Percentiles rank a stretch among this genome's conserved stretches.
Conservation (phyloP, 116 monocot species). For the Posidonia oceanica region DNA sequence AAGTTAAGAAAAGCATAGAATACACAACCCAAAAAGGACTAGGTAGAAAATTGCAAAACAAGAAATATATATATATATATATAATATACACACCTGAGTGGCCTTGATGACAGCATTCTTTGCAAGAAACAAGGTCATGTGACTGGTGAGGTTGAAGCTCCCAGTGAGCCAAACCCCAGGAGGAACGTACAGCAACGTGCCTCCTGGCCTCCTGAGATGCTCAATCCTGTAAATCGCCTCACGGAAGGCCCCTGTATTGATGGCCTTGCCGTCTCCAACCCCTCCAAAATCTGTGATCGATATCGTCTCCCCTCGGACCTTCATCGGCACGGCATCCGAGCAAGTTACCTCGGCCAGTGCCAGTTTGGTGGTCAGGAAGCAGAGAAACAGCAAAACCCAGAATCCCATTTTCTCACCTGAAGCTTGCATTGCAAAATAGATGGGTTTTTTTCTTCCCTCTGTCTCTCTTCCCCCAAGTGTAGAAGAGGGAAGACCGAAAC, state of each 20-base stretch:
- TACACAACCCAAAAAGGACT: not conserved
- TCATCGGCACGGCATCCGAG: constrained; percentile 34
- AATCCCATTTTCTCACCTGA: not conserved
- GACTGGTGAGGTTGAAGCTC: constrained; percentile 58
- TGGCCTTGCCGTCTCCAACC: constrained; percentile 38
- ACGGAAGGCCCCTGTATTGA: constrained; percentile 37
- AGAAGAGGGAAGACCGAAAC: no score
- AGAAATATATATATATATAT: not conserved
- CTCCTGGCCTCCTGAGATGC: constrained; percentile 33
- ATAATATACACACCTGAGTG: constrained; percentile 25
- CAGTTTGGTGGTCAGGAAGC: not conserved
- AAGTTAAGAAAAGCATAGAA: not conserved
- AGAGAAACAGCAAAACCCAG: constrained; percentile 1
- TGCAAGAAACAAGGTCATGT: constrained; percentile 64
- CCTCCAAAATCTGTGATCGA: constrained; percentile 43
- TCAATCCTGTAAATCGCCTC: constrained; percentile 43
- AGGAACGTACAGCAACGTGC: constrained; percentile 47
- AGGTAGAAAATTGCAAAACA: not conserved
- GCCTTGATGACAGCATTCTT: constrained; percentile 53
- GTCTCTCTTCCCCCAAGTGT: no score
- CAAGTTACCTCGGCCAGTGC: constrained; percentile 21
- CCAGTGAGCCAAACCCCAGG: constrained; percentile 61
- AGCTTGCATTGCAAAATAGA: not conserved
- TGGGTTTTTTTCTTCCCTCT: not conserved
- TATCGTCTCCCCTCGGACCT: constrained; percentile 17